Evolutionary conservation across 345 rosid species (phyloP), one percentile per base, ranked within the genome.

Genomic region (Arabidopsis suecica): DNA sequence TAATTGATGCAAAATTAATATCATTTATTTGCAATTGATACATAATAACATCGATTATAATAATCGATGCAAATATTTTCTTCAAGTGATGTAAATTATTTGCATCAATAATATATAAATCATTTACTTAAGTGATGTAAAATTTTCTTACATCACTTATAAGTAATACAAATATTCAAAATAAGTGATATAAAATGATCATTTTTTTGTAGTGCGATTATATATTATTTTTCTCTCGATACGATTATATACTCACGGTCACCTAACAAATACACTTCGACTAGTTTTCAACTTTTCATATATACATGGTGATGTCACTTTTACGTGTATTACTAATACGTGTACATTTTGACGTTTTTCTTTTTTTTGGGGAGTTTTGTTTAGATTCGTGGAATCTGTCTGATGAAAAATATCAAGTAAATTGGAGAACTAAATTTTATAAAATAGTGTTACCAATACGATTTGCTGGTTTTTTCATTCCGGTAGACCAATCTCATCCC

Each of bases 191-290:
- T 6, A 42, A 42, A 4, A 5, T 33, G 32, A 33, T 5, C 36
- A 0, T 33, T 33, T 33, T 33, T 33, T 28, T 28, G 32, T 28
- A 28, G 32, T 28, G 32, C n/a, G 62, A 62, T 30, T 50, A 1
- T 41, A 18, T 10, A 12, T 9, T 54, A 18, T 6, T 0, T 16
- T 11, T n/a, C 16, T 4, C 41, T 49, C 28, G 20, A 38, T 13
- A 25, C 20, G 65, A 48, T 34, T 54, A 45, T 54, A 58, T 33
- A 56, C 40, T 20, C 22, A 20, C 22, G 22, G 22, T 30, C 54
- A 49, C 78, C 79, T 59, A 75, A 59, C 61, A 56, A 36, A 47
- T 68, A 59, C 18, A 59, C 14, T 40, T 8, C 2, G 14, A 38
- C 45, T 40, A 38, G 62, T 20, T 20, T 20, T 20, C 22, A 20